Conservation (phyloP, 768 basidiomycete species). For the Lactarius evosmus region DNA sequence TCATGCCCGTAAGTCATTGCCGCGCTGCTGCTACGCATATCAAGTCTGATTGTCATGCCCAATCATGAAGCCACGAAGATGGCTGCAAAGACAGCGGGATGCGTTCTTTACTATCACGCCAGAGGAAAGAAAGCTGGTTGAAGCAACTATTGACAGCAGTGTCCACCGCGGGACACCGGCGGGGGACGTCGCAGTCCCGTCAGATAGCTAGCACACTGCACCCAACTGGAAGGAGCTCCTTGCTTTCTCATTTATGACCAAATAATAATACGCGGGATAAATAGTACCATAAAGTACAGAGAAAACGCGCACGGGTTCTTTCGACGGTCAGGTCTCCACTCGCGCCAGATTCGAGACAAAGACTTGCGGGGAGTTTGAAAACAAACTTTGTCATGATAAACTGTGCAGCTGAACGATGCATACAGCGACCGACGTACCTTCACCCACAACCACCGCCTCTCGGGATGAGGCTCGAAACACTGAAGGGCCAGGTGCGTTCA, state of each 20-base stretch:
- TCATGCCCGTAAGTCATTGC: constrained; percentile 28
- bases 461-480: constrained; percentile 31
- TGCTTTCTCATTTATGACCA: not conserved
- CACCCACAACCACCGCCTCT: constrained; percentile 36
- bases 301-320: not conserved
- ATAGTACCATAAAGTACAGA: not conserved
- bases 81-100: constrained; percentile 48
- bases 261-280: not conserved
- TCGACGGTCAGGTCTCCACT: no score
- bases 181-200: not conserved
- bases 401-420: constrained; percentile 73
- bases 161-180: not conserved
- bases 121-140: constrained; percentile 47
- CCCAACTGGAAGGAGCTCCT: not conserved
- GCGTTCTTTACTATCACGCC: constrained; percentile 58
- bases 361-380: constrained; percentile 32
- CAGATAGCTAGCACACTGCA: not conserved
- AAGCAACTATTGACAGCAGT: constrained; percentile 15
- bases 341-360: not conserved
- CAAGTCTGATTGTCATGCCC: constrained; percentile 6
- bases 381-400: constrained; percentile 66
- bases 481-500: constrained; percentile 18
- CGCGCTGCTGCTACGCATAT: not conserved
- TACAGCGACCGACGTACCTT: constrained; percentile 41
- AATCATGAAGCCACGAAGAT: constrained; percentile 50